These are phyloP conservation scores for Aspergillus chevalieri DNA, from an alignment of 2,329 filamentous ascomycete species.

Conservation along the genomic window DNA sequence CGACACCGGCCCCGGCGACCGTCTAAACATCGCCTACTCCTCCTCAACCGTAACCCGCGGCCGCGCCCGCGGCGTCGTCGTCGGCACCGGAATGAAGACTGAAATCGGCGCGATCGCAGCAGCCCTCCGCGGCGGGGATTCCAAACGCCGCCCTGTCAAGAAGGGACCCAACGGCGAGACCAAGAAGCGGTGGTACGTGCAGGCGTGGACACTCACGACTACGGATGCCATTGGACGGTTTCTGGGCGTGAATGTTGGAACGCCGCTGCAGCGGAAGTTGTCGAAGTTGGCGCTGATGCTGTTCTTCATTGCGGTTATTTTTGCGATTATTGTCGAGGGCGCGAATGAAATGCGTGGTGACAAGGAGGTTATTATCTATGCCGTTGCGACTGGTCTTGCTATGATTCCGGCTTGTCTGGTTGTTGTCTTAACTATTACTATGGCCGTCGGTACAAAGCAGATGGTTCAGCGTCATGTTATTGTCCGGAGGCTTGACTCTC, in stretches of 20 bases:
- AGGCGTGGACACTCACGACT: conserved; percentile 48
- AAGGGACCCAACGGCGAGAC: conserved; percentile 45
- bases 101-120: conserved; percentile 61
- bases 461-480: conserved; percentile 55
- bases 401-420: conserved; percentile 61
- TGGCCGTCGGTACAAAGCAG: conserved; percentile 55
- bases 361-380: conserved; percentile 60
- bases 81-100: conserved; percentile 57
- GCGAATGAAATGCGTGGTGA: conserved; percentile 54
- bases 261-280: conserved; percentile 63
- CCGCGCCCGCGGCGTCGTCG: conserved; percentile 53
- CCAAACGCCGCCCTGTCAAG: conserved; percentile 47
- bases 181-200: conserved; percentile 49
- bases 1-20: conserved; percentile 54
- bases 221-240: conserved; percentile 57
- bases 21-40: conserved; percentile 57
- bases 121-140: conserved; percentile 56
- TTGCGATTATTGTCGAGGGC: conserved; percentile 62
- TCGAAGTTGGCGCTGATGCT: conserved; percentile 62
- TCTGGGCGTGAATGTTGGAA: conserved; percentile 62
- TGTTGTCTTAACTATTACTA: conserved; percentile 62
- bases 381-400: conserved; percentile 53
- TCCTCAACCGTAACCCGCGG: conserved; percentile 58
- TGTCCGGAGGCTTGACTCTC: conserved; percentile 51
- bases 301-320: conserved; percentile 61